Conservation (phyloP, 1,284 basidiomycete genomes). For the Kalmanozyma brasiliensis region DNA sequence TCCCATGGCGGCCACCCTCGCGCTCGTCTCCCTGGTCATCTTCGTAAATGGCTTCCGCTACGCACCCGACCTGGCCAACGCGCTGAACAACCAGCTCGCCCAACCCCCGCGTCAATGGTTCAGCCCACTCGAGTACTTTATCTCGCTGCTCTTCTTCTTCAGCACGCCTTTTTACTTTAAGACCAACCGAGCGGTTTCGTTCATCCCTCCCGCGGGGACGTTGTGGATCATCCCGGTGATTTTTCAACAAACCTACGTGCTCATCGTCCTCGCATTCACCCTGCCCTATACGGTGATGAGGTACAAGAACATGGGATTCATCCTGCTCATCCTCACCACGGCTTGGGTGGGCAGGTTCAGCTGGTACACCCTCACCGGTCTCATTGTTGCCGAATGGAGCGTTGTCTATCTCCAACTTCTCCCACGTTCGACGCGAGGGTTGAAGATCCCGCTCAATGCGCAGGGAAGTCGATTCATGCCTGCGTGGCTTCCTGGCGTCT, state of each 20-base stretch:
- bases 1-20: conserved; percentile 49
- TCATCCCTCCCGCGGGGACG: conserved; percentile 45
- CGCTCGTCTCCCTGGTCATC: conserved; percentile 39
- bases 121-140: conserved; percentile 50
- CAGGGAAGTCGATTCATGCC: conserved; percentile 10
- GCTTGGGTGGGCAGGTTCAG: conserved; percentile 56
- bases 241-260: conserved; percentile 59
- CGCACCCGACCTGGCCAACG: conserved; percentile 18
- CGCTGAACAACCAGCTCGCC: conserved; percentile 42
- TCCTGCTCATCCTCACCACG: conserved; percentile 43
- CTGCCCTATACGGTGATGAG: conserved; percentile 48
- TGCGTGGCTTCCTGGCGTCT: conserved; percentile 26
- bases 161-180: conserved; percentile 33
- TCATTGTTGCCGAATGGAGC: conserved; percentile 50
- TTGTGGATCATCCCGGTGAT: conserved; percentile 52
- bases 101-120: conserved; percentile 39
- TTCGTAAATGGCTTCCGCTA: conserved; percentile 45
- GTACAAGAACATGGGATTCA: conserved; percentile 50
- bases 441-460: conserved; percentile 23
- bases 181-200: conserved; percentile 31
- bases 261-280: conserved; percentile 46
- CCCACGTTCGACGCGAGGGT: background rate
- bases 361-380: conserved; percentile 58
- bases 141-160: conserved; percentile 49
- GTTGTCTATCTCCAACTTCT: conserved; percentile 44